Conservation (phyloP, 768 basidiomycete genomes). For the Pluteus cervinus region DNA sequence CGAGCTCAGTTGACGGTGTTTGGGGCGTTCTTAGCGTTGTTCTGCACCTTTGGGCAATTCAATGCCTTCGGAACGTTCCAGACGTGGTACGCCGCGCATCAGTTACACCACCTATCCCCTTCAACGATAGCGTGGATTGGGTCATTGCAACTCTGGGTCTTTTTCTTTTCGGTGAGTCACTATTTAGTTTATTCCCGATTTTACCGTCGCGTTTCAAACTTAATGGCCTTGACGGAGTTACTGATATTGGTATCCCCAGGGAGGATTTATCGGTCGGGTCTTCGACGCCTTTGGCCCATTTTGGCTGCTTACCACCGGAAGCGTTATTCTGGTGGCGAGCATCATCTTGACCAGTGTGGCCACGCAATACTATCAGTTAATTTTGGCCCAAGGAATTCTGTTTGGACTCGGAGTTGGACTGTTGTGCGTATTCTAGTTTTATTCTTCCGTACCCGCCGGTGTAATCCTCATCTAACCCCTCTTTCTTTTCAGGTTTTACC, state of each 20-base stretch:
- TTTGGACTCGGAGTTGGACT: slow-evolving; percentile 64
- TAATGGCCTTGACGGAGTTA: slow-evolving; percentile 2
- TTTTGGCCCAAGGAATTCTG: slow-evolving; percentile 56
- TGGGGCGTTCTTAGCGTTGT: slow-evolving; percentile 61
- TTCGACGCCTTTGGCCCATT: slow-evolving; percentile 60
- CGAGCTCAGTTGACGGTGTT: slow-evolving; percentile 45
- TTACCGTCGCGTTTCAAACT: too few relatives aligned
- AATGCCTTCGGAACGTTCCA: slow-evolving; percentile 71
- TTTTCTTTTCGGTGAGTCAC: slow-evolving; percentile 60
- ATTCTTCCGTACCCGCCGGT: slow-evolving; percentile 4
- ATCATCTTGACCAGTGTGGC: slow-evolving; percentile 59
- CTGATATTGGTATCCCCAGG: slow-evolving; percentile 30
- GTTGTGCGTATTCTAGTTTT: slow-evolving; percentile 37
- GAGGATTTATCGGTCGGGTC: slow-evolving; percentile 51
- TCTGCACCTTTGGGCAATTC: slow-evolving; percentile 69
- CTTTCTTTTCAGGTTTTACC: slow-evolving; percentile 52
- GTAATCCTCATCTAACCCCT: slow-evolving; percentile 6
- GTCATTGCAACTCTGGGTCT: slow-evolving; percentile 59
- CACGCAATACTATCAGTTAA: slow-evolving; percentile 51
- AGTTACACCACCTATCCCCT: slow-evolving; percentile 42
- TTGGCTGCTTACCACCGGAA: slow-evolving; percentile 45
- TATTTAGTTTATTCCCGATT: slow-evolving; percentile 1
- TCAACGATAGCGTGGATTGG: slow-evolving; percentile 70
- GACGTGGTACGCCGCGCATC: slow-evolving; percentile 58
- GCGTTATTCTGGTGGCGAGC: slow-evolving; percentile 40